Percentiles rank a stretch among this genome's conserved stretches.
Conservation (phyloP, 495 filamentous ascomycete species). For the Xeromyces bisporus region DNA sequence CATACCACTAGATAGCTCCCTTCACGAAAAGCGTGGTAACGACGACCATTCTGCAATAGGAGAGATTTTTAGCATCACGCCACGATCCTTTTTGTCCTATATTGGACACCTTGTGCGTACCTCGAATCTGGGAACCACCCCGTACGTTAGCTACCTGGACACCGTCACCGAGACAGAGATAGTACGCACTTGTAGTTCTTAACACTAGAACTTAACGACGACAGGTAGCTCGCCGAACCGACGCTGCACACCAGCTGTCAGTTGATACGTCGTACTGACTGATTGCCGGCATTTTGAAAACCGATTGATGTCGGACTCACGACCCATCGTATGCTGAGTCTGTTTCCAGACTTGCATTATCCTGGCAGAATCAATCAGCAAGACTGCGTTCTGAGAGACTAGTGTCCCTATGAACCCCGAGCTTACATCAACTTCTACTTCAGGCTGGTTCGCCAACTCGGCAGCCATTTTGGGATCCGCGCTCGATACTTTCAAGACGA, state of each 20-base stretch:
- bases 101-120: neutral
- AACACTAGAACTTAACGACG: neutral
- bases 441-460: neutral
- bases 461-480: neutral
- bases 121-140: neutral
- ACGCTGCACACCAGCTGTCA: neutral
- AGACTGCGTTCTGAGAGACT: neutral
- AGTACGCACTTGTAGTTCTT: neutral
- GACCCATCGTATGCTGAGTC: neutral
- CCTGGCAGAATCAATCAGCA: neutral
- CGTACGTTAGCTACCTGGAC: neutral
- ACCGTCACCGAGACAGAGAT: neutral
- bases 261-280: neutral
- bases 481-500: no score
- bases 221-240: neutral
- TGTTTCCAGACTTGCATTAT: neutral
- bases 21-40: slow-evolving; percentile 51
- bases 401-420: neutral
- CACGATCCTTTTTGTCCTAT: neutral
- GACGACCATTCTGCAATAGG: slow-evolving; percentile 40
- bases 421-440: neutral
- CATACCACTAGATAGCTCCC: slow-evolving; percentile 43
- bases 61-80: neutral
- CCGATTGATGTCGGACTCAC: neutral
- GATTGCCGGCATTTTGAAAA: no score